A percentile compares a stretch with the other conserved stretches of the same genome.
Conservation (phyloP, 2,329 filamentous ascomycete genomes). For the Claviceps citrina region DNA sequence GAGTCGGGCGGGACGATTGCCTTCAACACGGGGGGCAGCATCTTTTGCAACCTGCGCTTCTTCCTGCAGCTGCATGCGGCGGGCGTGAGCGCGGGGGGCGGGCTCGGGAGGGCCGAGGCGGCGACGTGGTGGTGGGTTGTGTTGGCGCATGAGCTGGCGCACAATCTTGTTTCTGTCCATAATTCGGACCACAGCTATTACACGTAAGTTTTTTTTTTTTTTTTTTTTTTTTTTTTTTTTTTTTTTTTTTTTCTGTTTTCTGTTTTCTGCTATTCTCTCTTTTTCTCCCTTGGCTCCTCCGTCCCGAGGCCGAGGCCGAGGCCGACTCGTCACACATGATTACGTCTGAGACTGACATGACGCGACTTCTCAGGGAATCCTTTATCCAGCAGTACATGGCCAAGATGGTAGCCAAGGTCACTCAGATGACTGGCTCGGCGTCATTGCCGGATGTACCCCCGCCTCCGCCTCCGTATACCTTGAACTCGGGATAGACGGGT, state of each 20-base stretch:
- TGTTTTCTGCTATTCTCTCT: not conserved
- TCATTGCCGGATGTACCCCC: too few species aligned
- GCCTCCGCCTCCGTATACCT: conserved; percentile 14
- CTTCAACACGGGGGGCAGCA: conserved; percentile 73
- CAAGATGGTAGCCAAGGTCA: conserved; percentile 46
- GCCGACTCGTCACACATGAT: too few species aligned
- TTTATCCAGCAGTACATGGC: conserved; percentile 66
- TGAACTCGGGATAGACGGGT: conserved; percentile 4
- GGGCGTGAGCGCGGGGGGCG: conserved; percentile 24
- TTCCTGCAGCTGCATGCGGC: conserved; percentile 63
- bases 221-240: not conserved
- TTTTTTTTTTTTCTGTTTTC: not conserved
- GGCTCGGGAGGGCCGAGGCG: conserved; percentile 45
- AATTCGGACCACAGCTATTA: conserved; percentile 71
- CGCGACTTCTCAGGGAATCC: conserved; percentile 52
- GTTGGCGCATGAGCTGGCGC: conserved; percentile 87
- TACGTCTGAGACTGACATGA: conserved; percentile 4
- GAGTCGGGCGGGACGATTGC: conserved; percentile 67
- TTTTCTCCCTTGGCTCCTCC: not conserved
- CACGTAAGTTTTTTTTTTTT: conserved; percentile 34
- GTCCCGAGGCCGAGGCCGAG: too few species aligned
- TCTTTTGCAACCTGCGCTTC: conserved; percentile 89
- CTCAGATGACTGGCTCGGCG: conserved; percentile 14
- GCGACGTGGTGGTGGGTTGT: conserved; percentile 87
- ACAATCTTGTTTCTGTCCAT: conserved; percentile 74